Evolutionary conservation across 352 stramenopile species (phyloP).

Genomic region (Phytophthora sojae): DNA sequence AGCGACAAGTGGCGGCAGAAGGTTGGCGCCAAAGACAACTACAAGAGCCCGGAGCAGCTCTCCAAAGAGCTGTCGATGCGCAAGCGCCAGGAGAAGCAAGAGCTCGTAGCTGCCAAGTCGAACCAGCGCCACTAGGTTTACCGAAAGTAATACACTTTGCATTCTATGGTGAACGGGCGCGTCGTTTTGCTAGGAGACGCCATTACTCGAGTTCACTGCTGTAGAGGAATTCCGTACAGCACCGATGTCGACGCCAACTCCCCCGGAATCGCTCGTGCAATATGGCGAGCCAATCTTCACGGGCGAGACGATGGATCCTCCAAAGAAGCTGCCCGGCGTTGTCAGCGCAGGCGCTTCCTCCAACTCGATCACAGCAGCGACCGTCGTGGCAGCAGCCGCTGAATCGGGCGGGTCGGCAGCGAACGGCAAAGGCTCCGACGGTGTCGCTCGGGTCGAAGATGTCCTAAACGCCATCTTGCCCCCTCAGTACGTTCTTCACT

Average conservation of each 20-base stretch:
- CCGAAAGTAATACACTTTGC: no score
- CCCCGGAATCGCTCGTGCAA: slow-evolving; percentile 89
- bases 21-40: slow-evolving; percentile 38
- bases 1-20: slow-evolving; percentile 65
- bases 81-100: slow-evolving; percentile 58
- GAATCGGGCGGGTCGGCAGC: slow-evolving; percentile 22
- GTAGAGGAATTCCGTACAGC: neutral
- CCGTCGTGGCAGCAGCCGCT: slow-evolving; percentile 29
- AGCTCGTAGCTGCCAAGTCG: slow-evolving; percentile 20
- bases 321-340: slow-evolving; percentile 47
- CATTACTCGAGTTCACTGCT: neutral
- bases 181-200: slow-evolving; percentile 33
- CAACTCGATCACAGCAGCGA: slow-evolving; percentile 28
- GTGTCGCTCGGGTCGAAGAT: slow-evolving; percentile 75
- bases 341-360: slow-evolving; percentile 28
- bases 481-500: slow-evolving; percentile 54
- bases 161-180: slow-evolving; percentile 39
- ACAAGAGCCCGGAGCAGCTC: slow-evolving; percentile 68
- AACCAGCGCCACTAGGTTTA: slow-evolving; percentile 21
- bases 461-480: slow-evolving; percentile 80
- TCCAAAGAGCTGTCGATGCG: slow-evolving; percentile 56
- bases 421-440: slow-evolving; percentile 46
- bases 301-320: slow-evolving; percentile 72
- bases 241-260: slow-evolving; percentile 63
- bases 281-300: slow-evolving; percentile 93